phyloP scores from a whole-genome alignment of 805 yeast species.

The Metschnikowia lunata region DNA sequence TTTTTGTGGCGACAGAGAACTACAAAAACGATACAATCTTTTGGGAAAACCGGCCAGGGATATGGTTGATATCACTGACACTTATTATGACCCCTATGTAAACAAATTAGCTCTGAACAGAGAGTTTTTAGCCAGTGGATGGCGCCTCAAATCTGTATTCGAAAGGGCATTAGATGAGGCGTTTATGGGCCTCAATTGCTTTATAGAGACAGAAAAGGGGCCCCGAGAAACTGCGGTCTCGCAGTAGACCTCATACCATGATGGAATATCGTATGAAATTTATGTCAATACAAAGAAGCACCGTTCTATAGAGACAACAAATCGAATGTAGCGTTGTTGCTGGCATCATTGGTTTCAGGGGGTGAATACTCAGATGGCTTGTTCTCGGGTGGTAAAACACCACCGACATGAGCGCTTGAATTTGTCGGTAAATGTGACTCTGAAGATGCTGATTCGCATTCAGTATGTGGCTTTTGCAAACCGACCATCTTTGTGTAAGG shows the following conservation, averaged over 20 bases:
- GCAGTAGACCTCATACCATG: no score
- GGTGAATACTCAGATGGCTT: no score
- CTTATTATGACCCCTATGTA: conserved; percentile 42
- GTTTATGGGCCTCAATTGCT: conserved; percentile 83
- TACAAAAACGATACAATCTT: conserved; percentile 47
- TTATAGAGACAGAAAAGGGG: conserved; percentile 47
- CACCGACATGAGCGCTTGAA: no score
- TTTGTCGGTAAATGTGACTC: no score
- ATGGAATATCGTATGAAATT: no score
- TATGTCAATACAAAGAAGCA: not conserved
- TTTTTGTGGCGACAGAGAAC: conserved; percentile 81
- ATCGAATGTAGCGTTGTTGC: not conserved
- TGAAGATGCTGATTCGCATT: no score
- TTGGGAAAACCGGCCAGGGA: conserved; percentile 25
- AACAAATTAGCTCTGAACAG: conserved; percentile 51
- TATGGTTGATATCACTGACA: conserved; percentile 37
- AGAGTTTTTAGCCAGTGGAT: conserved; percentile 82
- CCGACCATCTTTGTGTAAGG: not conserved
- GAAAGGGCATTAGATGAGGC: conserved; percentile 82
- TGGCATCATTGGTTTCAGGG: not conserved
- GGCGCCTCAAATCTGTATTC: conserved; percentile 64
- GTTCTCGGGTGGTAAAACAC: no score
- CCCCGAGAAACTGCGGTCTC: not conserved
- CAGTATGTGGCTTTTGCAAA: no score
- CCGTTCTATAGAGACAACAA: conserved; percentile 3